Evolutionary conservation across 768 basidiomycete genomes (phyloP), one percentile per base, ranked within the genome.

Genomic region (Pholiota microspora): DNA sequence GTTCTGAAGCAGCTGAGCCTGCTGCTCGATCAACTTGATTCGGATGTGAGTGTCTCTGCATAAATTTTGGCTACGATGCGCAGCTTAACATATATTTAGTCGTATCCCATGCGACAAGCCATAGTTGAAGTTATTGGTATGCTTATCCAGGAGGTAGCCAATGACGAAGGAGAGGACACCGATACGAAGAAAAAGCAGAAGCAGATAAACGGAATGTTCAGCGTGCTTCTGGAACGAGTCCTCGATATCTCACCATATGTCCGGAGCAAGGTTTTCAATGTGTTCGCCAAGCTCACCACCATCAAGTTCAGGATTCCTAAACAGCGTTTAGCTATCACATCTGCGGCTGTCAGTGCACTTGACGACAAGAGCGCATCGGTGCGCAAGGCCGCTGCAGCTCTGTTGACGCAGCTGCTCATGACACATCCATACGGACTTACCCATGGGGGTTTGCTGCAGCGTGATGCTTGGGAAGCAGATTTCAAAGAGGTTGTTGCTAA

Each of bases 41-140:
- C 91, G 24, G 97, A 99, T 74, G 95, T 91, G 62, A 7, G 75
- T 42, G 40, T 16, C 23, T 29, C 51, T 31, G 8, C 12, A 15
- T 54, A 4, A 44, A 51, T 21, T 38, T 18, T 25, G 7, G 40
- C 45, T 55, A n/a, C n/a, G 25, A 16, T 35, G 36, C 12, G 5
- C 16, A 24, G 47, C 21, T 46, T 24, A 32, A 57, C 42, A 16
- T 32, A 45, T 29, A 24, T 16, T 12, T 62, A 97, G 94, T 87
- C 94, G 0, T 97, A 98, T 66, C 92, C 94, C 0, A 94, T 99
- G 86, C 92, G 97, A 36, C 89, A 94, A 75, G 92, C 94, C 1
- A 78, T 99, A 53, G 83, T 99, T 48, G 96, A 98, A 67, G 81
- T 95, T 54, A 83, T 98, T 35, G 93, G 92, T 4, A 75, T 78